phyloP scores from a whole-genome alignment of 176 grass and related monocot species.

The Pharus latifolius region DNA sequence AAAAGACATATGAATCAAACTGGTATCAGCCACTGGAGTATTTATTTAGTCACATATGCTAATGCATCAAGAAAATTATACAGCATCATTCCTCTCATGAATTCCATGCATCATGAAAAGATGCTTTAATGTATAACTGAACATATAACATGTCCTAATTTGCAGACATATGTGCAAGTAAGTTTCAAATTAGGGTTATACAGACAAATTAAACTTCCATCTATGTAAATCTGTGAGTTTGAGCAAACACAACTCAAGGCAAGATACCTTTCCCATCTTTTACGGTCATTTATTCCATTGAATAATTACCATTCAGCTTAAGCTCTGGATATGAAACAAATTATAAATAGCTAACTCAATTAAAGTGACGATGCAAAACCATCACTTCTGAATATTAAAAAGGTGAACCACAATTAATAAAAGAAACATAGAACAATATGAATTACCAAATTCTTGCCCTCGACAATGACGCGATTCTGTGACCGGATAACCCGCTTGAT shows the following conservation, averaged over 20 bases:
- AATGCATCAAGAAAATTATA: background rate
- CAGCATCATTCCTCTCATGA: too few relatives aligned
- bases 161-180: too few relatives aligned
- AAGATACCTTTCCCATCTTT: too few relatives aligned
- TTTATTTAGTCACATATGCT: background rate
- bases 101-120: too few relatives aligned
- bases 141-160: too few relatives aligned
- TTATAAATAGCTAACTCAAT: background rate
- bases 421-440: background rate
- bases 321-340: background rate
- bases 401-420: background rate
- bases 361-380: background rate
- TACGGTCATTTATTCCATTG: too few relatives aligned
- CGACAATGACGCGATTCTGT: conserved; percentile 89
- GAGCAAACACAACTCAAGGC: too few relatives aligned
- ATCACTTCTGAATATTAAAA: background rate
- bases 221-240: background rate
- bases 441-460: conserved; percentile 89
- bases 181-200: too few relatives aligned
- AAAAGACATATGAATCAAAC: background rate
- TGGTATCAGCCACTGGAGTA: background rate
- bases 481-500: conserved; percentile 93
- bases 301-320: background rate
- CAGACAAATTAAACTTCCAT: too few relatives aligned
- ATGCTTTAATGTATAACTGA: too few relatives aligned